Conservation (phyloP, 2,329 filamentous ascomycete species). For the Pyricularia sp. region DNA sequence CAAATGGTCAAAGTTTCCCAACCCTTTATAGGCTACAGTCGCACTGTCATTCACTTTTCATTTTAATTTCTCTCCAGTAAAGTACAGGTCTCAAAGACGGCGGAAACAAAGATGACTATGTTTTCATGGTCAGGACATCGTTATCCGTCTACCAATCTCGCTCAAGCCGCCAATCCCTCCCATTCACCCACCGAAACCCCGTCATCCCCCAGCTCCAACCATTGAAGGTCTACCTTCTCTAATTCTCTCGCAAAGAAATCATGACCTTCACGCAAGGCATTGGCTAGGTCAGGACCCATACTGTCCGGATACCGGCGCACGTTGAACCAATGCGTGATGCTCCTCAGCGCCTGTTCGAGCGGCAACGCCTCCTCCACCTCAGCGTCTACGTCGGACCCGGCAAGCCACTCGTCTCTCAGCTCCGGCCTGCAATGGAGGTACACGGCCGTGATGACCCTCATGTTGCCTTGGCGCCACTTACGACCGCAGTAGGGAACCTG, state of each 20-base stretch:
- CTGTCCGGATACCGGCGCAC: slow-evolving; percentile 71
- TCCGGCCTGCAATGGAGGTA: slow-evolving; percentile 92
- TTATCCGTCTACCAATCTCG: not conserved
- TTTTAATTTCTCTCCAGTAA: not conserved
- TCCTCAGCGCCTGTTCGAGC: slow-evolving; percentile 80
- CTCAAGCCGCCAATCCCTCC: slow-evolving; percentile 8
- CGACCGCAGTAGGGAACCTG: slow-evolving; percentile 96
- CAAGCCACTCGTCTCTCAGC: slow-evolving; percentile 88
- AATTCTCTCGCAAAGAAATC: slow-evolving; percentile 74
- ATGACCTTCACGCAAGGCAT: slow-evolving; percentile 59
- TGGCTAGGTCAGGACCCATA: slow-evolving; percentile 51
- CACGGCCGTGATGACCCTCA: slow-evolving; percentile 96
- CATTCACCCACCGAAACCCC: slow-evolving; percentile 17
- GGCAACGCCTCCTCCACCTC: slow-evolving; percentile 91
- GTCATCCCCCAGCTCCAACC: slow-evolving; percentile 21
- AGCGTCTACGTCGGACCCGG: slow-evolving; percentile 82
- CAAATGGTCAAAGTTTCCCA: too few relatives aligned
- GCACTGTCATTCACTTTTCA: not conserved
- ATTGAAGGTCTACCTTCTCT: slow-evolving; percentile 56
- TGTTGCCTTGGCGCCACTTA: slow-evolving; percentile 97
- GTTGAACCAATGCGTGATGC: slow-evolving; percentile 92
- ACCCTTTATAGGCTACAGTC: not conserved
- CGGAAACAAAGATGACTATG: not conserved
- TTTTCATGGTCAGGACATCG: not conserved
- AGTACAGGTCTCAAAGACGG: not conserved